Evolutionary conservation across 2,329 filamentous ascomycete species (phyloP), one percentile per base, ranked within the genome.

Genomic region (Albifimbria verrucaria): DNA sequence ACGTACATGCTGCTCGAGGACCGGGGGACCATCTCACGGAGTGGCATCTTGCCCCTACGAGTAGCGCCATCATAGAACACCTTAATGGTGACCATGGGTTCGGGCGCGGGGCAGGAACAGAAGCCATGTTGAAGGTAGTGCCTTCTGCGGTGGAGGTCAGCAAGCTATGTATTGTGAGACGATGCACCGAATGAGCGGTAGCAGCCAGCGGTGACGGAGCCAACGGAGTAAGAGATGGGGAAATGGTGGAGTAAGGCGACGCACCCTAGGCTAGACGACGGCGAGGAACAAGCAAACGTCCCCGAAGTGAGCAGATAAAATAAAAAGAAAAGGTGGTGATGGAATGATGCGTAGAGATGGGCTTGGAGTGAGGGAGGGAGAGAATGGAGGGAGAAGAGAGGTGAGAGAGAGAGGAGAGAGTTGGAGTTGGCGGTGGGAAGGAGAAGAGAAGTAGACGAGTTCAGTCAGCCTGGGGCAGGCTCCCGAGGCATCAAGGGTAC

Each of bases 31-130:
- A 97, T 86, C 62, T 97, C 93, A 68, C 87, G 86, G 66, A 97
- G 82, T 52, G 91, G 88, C 59, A 97, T 81, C 81, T 96, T 97
- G 77, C 95, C 89, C 63, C 92, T 89, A 65, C 89, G 86, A 65
- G 86, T 88, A 65, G 75, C 77, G 55, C 90, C 90, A 66, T 92
- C 85, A 66, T 88, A 85, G 65, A 84, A 82, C 67, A 96, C 81
- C 78, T 97, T 97, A 75, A 97, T 78, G 60, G 88, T 91, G 72
- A 97, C 89, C 57, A 65, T 58, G 59, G 64, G 58, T 49, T 72
- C 70, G 28, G 63, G 61, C 42, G 57, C 57, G 24, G 61, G 56
- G 54, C 55, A 36, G 60, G 51, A 28, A 56, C 52, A 41, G 66
- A 60, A 57, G 67, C 61, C 66, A 70, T 70, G 54, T 52, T 55